Evolutionary conservation across 139 green algal species (phyloP).

Genomic region (Yamagishiella unicocca): DNA sequence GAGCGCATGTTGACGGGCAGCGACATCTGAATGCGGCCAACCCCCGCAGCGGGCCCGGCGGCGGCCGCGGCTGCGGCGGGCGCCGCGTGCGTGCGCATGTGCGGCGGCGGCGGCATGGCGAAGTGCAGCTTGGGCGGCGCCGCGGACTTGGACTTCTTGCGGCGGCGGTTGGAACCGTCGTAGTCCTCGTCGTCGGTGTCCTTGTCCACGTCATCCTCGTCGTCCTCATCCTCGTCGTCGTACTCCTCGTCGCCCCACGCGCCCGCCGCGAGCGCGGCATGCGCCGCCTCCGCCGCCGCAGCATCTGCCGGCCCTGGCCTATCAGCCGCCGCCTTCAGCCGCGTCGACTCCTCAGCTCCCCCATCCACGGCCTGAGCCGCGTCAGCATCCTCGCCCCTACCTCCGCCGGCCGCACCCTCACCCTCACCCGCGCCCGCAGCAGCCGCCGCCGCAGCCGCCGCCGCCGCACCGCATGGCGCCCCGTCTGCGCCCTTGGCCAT

Average conservation of each 20-base stretch:
- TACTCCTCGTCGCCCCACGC: not conserved
- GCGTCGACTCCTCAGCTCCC: not conserved
- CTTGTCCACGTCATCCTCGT: conserved; percentile 18
- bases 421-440: not conserved
- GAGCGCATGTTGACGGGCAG: conserved; percentile 7
- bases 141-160: not conserved
- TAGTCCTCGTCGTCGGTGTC: conserved; percentile 24
- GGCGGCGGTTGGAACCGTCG: not conserved
- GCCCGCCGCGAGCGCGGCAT: not conserved
- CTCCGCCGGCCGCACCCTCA: not conserved
- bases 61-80: not conserved
- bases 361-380: not conserved
- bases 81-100: not conserved
- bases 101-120: not conserved
- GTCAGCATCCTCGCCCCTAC: too few species aligned
- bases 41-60: not conserved
- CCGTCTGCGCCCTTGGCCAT: not conserved
- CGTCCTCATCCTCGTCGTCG: not conserved
- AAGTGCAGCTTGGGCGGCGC: not conserved
- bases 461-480: not conserved
- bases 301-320: not conserved
- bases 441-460: not conserved
- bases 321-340: not conserved
- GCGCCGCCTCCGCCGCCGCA: not conserved
- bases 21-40: conserved; percentile 47